phyloP scores from a whole-genome alignment of 73 alveolate genomes.

The Paramecium pentaurelia region DNA sequence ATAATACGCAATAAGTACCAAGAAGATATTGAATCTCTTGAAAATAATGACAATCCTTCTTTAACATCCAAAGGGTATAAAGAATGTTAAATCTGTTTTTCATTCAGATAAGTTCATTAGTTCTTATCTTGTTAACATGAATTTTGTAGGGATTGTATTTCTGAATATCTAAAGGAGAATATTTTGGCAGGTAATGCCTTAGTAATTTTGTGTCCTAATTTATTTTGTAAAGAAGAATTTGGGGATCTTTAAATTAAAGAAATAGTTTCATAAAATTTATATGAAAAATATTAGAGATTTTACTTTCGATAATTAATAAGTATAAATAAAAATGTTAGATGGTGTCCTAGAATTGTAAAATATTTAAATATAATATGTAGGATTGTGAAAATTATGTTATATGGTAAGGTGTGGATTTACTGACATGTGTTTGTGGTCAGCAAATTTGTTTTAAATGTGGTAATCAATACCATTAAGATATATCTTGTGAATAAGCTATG shows the following conservation, averaged over 20 bases:
- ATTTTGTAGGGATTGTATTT: not conserved
- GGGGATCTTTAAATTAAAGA: not conserved
- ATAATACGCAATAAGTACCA: not conserved
- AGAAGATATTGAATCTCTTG: not conserved
- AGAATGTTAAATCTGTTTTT: not conserved
- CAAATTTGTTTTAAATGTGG: not conserved
- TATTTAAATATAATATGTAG: not conserved
- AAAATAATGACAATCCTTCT: not conserved
- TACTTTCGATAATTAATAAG: not conserved
- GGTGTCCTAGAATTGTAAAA: not conserved
- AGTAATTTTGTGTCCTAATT: not conserved
- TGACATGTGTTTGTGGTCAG: not conserved
- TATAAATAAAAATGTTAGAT: not conserved
- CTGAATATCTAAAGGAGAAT: not conserved
- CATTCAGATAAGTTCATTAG: not conserved
- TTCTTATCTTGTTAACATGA: not conserved
- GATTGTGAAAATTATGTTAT: not conserved
- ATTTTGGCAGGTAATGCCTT: not conserved
- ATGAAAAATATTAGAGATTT: not conserved
- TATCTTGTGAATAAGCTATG: not conserved
- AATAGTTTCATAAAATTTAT: not conserved
- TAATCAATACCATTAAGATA: not conserved
- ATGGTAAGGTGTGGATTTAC: not conserved
- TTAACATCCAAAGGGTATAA: not conserved
- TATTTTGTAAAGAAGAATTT: not conserved